Evolutionary conservation across 768 basidiomycete genomes (phyloP), one percentile per base, ranked within the genome.

Genomic region (Sporobolomyces phaffii): DNA sequence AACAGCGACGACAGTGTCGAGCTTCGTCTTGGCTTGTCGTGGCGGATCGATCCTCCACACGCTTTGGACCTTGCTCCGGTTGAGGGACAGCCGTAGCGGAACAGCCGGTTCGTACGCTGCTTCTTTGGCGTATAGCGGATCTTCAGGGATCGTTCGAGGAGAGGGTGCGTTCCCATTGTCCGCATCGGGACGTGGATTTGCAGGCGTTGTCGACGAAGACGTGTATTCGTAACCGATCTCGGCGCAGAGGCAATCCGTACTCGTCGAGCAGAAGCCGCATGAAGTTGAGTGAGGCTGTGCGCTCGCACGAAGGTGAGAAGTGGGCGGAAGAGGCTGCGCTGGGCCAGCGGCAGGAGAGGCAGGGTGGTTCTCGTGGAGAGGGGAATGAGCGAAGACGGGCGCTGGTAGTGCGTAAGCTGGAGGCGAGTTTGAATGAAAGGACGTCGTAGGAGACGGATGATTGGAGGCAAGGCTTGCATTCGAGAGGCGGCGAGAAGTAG

Each of bases 61-160:
- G 52, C 48, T 66, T 38, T n/a, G 69, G 34, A 53, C 58, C 63
- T 51, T 9, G 26, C 54, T 36, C 47, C 54, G 62, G 73, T 38
- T 79, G 69, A 34, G 83, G 17, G 29, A 82, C 44, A 86, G 85
- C 59, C 86, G 87, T 41, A 93, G 83, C 36, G 90, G 89, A 31
- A 93, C 85, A 3, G 91, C 83, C 0, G 89, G 85, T 73, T 91
- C 87, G 76, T 87, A 91, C 14, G 85, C 82, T 41, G 89, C 87
- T 1, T 89, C 82, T 71, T 87, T 85, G 63, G 89, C 87, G 44
- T 89, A 81, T 61, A 88, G 86, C 56, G 34, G 17, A n/a, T 78
- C 65, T 33, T 74, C 75, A 34, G 61, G 69, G 62, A 26, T 66
- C 43, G 28, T 74, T 43, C 31, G 74, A 60, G 63, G 62, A 28